Evolutionary conservation across 257 asterid species (phyloP), one percentile per base, ranked within the genome.

Genomic region (Primulina huaijiensis): DNA sequence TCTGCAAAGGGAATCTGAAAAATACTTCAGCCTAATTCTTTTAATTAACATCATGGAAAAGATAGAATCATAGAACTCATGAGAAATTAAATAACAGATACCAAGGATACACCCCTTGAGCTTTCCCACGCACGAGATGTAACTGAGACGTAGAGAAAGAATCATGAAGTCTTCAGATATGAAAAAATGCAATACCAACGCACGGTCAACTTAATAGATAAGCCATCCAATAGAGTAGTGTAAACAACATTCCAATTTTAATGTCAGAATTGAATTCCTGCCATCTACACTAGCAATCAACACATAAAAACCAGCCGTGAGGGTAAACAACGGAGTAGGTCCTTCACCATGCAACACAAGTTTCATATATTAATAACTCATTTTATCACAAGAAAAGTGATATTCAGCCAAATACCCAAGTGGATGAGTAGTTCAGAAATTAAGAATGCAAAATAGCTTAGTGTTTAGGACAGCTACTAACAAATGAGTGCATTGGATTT

Each of bases 111-210:
- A 8, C 90, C 97, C 66, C 85, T 82, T 21, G 89, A 82, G 87
- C 95, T 84, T 72, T 69, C 89, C 98, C 98, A 90, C 6, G 96
- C 97, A 59, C 96, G 89, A 67, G 97, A 90, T 64, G 88, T 81
- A 57, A 90, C 97, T 85, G 87, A 68, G 70, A 74, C 33, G 71
- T 30, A 67, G 31, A 71, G 25, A 68, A 63, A 59, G 37, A 73
- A 35, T 6, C 2, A 27, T 10, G 30, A 43, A 43, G 53, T 43
- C 12, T 43, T 43, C 6, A 43, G 53, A 43, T 12, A 43, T 43
- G 17, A 43, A 43, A 11, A 35, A 35, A 43, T 43, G 53, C 53
- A 43, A 43, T 12, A 43, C n/a, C 53, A 43, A 3, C 53, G 2
- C 53, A 43, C 4, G n/a, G 53, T 43, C 53, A 12, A 43, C 53